Evolutionary conservation across 2,329 filamentous ascomycete genomes (phyloP).

Genomic region (Sclerotinia minor): DNA sequence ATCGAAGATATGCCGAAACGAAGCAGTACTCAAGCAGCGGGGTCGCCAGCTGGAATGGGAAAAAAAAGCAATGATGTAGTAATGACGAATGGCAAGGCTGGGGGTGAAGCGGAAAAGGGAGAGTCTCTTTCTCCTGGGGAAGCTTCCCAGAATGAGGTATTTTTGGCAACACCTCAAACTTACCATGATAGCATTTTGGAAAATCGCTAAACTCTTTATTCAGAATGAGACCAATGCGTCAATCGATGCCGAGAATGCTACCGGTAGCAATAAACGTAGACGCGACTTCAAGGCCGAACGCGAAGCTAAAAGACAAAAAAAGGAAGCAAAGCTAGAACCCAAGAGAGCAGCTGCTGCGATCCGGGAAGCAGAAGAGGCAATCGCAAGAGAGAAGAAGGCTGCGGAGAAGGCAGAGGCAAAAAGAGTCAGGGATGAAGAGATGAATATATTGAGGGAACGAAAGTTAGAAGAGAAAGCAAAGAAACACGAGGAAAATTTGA

Average conservation of each 20-base stretch:
- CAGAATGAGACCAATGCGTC: neutral
- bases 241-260: neutral
- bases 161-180: neutral
- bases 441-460: neutral
- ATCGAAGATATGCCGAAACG: conserved; percentile 1
- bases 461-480: conserved; percentile 6
- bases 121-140: neutral
- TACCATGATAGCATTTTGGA: neutral
- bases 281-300: conserved; percentile 20
- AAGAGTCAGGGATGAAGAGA: neutral
- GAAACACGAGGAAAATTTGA: neutral
- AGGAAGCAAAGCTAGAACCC: neutral
- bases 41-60: neutral
- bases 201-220: conserved; percentile 8
- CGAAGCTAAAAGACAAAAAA: conserved; percentile 13
- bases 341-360: conserved; percentile 10
- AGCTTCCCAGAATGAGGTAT: conserved; percentile 12
- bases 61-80: neutral
- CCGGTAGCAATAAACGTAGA: conserved; percentile 18
- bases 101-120: neutral
- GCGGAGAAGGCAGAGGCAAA: conserved; percentile 3
- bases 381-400: neutral
- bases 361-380: conserved; percentile 5
- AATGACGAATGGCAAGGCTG: conserved; percentile 2
- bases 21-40: conserved; percentile 1